A percentile compares a stretch with the other conserved stretches of the same genome.
These are phyloP conservation scores for Paramecium primaurelia DNA, from an alignment of 73 alveolate species.

Conservation along the genomic window DNA sequence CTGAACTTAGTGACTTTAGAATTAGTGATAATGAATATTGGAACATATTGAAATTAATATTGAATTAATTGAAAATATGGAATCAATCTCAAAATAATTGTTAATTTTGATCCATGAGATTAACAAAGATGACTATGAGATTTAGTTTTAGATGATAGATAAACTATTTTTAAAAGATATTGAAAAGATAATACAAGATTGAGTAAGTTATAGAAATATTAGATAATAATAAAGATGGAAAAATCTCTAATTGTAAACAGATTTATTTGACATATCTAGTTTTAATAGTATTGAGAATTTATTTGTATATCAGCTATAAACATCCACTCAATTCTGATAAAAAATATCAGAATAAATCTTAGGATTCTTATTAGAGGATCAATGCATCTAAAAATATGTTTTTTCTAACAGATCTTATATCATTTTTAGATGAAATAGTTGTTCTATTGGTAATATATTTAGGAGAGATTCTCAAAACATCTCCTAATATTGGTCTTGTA, in stretches of 20 bases:
- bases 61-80: too few species aligned
- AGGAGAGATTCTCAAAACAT: not conserved
- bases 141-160: not conserved
- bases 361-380: not conserved
- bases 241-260: not conserved
- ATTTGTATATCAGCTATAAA: not conserved
- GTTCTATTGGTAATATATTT: not conserved
- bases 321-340: not conserved
- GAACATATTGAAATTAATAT: too few species aligned
- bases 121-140: not conserved
- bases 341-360: not conserved
- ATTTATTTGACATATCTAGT: not conserved
- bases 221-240: not conserved
- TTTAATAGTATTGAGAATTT: not conserved
- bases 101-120: too few species aligned
- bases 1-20: too few species aligned
- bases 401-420: not conserved
- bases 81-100: too few species aligned
- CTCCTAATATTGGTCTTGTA: not conserved
- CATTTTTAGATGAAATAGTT: not conserved
- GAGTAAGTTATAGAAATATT: not conserved
- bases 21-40: too few species aligned
- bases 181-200: not conserved
- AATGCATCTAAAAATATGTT: not conserved
- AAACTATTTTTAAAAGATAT: not conserved